These are phyloP conservation scores for Moesziomyces aphidis DNA, from an alignment of 1,284 basidiomycete species.

Conservation along the genomic window DNA sequence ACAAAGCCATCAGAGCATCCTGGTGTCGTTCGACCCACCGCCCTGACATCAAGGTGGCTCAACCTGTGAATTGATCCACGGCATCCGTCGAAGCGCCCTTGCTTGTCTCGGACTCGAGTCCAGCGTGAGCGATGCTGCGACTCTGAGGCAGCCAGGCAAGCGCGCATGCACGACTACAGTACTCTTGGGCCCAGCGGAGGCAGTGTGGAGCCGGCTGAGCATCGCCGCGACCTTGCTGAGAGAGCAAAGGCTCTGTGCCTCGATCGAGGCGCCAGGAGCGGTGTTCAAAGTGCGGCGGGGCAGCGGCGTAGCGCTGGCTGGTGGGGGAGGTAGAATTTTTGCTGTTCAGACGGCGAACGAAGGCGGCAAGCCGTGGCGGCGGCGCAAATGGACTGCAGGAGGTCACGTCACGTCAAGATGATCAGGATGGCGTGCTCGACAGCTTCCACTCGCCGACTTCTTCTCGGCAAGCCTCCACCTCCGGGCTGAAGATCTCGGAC, in stretches of 20 bases:
- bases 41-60: no score
- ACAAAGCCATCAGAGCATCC: no score
- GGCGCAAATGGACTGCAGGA: background rate
- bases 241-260: background rate
- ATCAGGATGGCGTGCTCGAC: conserved; percentile 1
- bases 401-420: background rate
- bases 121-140: no score
- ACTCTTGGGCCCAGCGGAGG: no score
- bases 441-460: background rate
- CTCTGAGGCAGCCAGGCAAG: no score
- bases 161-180: no score
- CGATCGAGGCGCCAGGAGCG: background rate
- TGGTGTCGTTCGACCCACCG: no score
- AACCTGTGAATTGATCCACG: no score
- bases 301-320: background rate
- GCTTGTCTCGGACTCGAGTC: no score
- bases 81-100: no score
- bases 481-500: background rate
- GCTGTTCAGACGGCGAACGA: background rate
- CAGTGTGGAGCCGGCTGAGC: no score
- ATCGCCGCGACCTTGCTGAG: no score
- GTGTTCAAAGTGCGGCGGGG: background rate
- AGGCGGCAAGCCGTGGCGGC: background rate
- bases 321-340: background rate
- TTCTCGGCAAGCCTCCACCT: background rate